Base-by-base conservation (phyloP, 225 moss, liverwort and hornwort genomes). In the Sphagnum contortum region DNA sequence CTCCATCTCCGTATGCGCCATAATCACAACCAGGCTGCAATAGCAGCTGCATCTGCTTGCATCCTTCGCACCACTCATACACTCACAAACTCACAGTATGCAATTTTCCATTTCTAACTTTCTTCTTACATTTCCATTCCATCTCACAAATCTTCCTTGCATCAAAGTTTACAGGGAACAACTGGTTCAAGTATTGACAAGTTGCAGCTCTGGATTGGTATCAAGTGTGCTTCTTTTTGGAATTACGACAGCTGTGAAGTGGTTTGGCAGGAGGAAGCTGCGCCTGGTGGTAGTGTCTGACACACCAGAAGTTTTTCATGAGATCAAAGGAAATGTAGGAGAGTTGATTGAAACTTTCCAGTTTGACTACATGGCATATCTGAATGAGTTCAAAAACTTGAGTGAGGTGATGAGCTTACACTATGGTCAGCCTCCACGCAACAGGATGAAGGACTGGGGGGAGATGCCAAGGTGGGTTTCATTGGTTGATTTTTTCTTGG, bases 381-480 rank as follows among this genome's bases (percentile, higher is more conserved):
- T 88, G 44, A 71, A 62, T 29, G 73, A 75, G 9, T 72, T 78
- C 61, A 74, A 71, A 49, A 71, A 74, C 65, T 53, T 82, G 47
- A 77, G 76, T 49, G 69, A 54, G 14, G 75, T 78, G 73, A 83
- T 91, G 81, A 60, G 75, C 68, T 77, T 80, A 63, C 73, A 91
- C 47, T 66, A 77, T 55, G 77, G 78, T 63, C 65, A 83, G 56
- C 86, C 88, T 49, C 88, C 88, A 10, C 81, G 80, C 9, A 82
- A 75, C 76, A 86, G 86, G 58, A 52, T 70, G 61, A 78, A 65
- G 52, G 91, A 91, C 73, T 91, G 91, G 91, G 91, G 91, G 53
- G 77, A 80, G 29, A 81, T 84, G 79, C 91, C 91, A 29, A 80
- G 91, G 44, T 91, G 91, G 91, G 91, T 88, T 9, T 86, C 91